These are phyloP conservation scores for Clavispora asparagi DNA, from an alignment of 805 yeast genomes.

Conservation along the genomic window DNA sequence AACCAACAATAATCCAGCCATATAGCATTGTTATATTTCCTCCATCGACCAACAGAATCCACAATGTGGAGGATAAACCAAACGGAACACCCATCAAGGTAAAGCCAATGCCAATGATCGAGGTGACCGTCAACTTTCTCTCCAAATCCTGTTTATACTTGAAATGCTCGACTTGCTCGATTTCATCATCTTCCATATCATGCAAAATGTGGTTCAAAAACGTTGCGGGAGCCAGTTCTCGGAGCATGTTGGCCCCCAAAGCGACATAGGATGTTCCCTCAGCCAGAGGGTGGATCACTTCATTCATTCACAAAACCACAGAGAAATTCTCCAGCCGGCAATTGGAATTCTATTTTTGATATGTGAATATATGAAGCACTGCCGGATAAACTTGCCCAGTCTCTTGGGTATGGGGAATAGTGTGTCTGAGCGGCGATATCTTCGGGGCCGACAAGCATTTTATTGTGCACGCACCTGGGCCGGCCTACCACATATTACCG, in stretches of 20 bases:
- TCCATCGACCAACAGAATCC: conserved; percentile 69
- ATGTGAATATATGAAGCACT: neutral
- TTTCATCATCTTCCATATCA: conserved; percentile 38
- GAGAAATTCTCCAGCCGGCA: neutral
- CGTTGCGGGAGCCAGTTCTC: conserved; percentile 15
- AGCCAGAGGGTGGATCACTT: neutral
- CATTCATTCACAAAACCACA: neutral
- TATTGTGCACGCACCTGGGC: conserved; percentile 15
- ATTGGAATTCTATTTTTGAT: neutral
- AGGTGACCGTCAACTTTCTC: conserved; percentile 60
- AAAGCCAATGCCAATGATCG: conserved; percentile 74
- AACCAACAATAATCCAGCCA: conserved; percentile 67
- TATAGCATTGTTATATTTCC: conserved; percentile 70
- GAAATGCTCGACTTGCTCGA: conserved; percentile 63
- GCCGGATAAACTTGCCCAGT: conserved; percentile 3
- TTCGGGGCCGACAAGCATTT: neutral
- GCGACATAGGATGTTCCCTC: conserved; percentile 7
- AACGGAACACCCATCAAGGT: conserved; percentile 79
- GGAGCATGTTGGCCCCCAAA: conserved; percentile 8
- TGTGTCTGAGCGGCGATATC: neutral
- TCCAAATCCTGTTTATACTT: conserved; percentile 68
- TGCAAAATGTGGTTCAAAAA: conserved; percentile 9
- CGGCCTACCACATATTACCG: conserved; percentile 5
- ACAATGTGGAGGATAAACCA: conserved; percentile 69
- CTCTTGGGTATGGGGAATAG: neutral